These are phyloP conservation scores for Draba incana DNA, from an alignment of 345 rosid species.

Conservation along the genomic window DNA sequence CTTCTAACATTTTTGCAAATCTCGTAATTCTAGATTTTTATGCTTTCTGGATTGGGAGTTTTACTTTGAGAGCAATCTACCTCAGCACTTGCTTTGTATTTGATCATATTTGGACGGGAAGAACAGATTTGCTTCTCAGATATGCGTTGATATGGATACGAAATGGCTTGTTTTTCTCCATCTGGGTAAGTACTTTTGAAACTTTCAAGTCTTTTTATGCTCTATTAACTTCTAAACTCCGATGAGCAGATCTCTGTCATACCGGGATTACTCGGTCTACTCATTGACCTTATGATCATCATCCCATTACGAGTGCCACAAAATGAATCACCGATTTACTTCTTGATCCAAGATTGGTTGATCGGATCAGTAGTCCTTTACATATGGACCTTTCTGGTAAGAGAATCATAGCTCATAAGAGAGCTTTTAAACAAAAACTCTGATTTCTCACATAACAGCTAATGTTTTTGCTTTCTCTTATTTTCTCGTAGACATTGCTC, in stretches of 20 bases:
- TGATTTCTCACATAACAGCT: not conserved
- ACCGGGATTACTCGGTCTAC: conserved; percentile 32
- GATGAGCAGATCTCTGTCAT: conserved; percentile 30
- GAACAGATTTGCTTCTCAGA: conserved; percentile 24
- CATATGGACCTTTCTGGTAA: conserved; percentile 32
- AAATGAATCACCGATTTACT: conserved; percentile 28
- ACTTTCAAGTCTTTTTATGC: not conserved
- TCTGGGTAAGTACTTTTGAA: conserved; percentile 31
- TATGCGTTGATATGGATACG: not conserved
- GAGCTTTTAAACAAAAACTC: not conserved
- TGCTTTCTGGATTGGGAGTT: conserved; percentile 25
- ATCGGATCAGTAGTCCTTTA: conserved; percentile 29
- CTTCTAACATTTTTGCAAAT: not conserved
- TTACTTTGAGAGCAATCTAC: not conserved
- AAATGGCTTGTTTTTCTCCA: conserved; percentile 15
- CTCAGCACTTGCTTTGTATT: conserved; percentile 3
- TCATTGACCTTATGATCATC: conserved; percentile 35
- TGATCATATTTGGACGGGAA: conserved; percentile 30
- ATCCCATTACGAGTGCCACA: conserved; percentile 31
- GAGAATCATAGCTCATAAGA: conserved; percentile 5
- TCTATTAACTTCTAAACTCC: conserved; percentile 8
- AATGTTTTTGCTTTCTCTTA: not conserved
- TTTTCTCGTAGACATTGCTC: conserved; percentile 10
- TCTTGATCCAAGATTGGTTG: conserved; percentile 35
- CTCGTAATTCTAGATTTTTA: conserved; percentile 21